Conservation (phyloP, 148 eudicot species). For the Selenicereus undatus region DNA sequence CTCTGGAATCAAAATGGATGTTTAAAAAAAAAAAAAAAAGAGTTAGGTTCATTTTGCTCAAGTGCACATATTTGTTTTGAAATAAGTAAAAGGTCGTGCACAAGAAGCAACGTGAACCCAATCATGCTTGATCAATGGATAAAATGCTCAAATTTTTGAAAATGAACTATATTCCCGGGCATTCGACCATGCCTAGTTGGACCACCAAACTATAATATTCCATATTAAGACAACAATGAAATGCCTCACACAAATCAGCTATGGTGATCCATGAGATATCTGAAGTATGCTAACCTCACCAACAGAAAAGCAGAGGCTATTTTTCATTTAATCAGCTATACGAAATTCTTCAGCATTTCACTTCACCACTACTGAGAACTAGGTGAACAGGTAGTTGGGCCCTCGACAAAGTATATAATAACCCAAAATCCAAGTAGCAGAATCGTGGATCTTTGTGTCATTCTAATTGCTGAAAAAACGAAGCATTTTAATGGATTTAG, state of each 20-base stretch:
- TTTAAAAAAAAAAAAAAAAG: background rate
- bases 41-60: background rate
- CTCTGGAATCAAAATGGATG: conserved; percentile 14
- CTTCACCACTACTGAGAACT: background rate
- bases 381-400: background rate
- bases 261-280: background rate
- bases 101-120: background rate
- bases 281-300: background rate
- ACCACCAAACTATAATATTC: background rate
- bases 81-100: background rate
- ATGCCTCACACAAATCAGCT: background rate
- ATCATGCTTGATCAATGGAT: background rate
- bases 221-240: background rate
- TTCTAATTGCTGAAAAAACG: background rate
- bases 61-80: background rate
- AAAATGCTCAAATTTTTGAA: background rate
- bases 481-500: background rate
- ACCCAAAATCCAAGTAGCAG: background rate
- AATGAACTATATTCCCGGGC: background rate
- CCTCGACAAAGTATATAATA: background rate
- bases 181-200: background rate
- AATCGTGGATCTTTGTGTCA: background rate
- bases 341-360: background rate
- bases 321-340: background rate
- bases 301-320: background rate